phyloP scores from a whole-genome alignment of 192 early-diverging fungal species.

The Backusella morwellensis region DNA sequence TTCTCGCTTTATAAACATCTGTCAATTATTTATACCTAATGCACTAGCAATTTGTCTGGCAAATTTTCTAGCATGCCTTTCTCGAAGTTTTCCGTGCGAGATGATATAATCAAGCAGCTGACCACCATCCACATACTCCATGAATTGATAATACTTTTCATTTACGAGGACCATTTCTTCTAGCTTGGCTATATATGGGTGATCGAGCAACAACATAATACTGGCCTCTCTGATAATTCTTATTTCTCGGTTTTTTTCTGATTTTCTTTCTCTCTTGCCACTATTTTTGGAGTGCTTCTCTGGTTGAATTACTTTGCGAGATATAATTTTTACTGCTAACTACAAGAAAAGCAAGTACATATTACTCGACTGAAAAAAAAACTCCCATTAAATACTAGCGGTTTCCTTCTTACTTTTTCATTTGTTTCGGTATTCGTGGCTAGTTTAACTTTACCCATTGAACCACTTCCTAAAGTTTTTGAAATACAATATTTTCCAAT shows the following conservation, averaged over 20 bases:
- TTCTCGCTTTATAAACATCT: background rate
- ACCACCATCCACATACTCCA: conserved; percentile 82
- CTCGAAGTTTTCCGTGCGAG: conserved; percentile 70
- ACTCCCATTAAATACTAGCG: background rate
- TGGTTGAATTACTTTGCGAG: background rate
- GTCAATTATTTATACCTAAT: conserved; percentile 32
- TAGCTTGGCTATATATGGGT: conserved; percentile 78
- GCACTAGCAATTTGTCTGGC: conserved; percentile 72
- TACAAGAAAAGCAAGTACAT: conserved; percentile 13
- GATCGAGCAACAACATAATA: conserved; percentile 73
- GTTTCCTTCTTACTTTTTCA: background rate
- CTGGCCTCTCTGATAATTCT: conserved; percentile 66
- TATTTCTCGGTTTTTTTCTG: conserved; percentile 50
- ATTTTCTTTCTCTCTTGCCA: background rate
- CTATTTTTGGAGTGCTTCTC: background rate
- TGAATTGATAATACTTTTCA: conserved; percentile 70
- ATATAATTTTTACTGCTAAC: conserved; percentile 66
- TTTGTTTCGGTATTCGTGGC: conserved; percentile 46
- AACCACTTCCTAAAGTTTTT: conserved; percentile 28
- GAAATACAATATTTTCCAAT: conserved; percentile 26
- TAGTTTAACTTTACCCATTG: conserved; percentile 33
- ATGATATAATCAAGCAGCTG: conserved; percentile 84
- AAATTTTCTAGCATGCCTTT: conserved; percentile 71
- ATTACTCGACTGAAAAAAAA: background rate
- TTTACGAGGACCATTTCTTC: conserved; percentile 63